Base-by-base conservation (phyloP, 331 rosid species). In the Erythrophleum ivorense region DNA sequence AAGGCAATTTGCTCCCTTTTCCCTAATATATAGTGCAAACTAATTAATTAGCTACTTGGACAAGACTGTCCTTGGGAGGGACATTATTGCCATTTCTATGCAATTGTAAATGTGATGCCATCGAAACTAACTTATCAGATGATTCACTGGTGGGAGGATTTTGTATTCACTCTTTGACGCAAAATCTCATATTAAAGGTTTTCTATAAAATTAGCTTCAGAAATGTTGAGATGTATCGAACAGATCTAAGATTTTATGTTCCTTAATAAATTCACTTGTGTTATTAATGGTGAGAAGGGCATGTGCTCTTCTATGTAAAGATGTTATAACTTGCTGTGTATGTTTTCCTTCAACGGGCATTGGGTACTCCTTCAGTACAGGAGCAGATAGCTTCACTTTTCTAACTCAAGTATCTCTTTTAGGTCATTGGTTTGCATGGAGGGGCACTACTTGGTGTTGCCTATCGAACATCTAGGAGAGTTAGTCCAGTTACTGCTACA, bases 401-500 rank as follows among this genome's bases (percentile, higher is more conserved):
- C 38, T 86, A 68, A 85, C 83, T 78, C 58, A 54, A 57, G 62
- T 77, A 71, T 72, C 75, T 84, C 72, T 80, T 83, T 65, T 71
- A 94, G 99, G 99, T 96, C 74, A 90, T 94, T 88, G 98, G 98
- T 55, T 90, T 96, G 92, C 98, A 94, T 82, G 98, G 99, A 80
- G 99, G 99, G 49, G 99, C 97, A 73, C 93, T 96, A 66, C 99
- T 96, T 81, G 99, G 99, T 41, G 90, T 96, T 89, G 92, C 98
- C 45, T 96, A 96, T 85, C 94, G 99, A 80, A 91, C 97, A 81
- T 94, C 99, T 52, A 86, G 92, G 88, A 91, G 99, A 90, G 81
- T 96, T 62, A 96, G 97, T 75, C 97, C 99, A 69, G 84, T 89
- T 80, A 91, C 98, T 78, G 97, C 98, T 43, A 91, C 99, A 19